Conservation (phyloP, 2,329 filamentous ascomycete genomes). For the Penicillium frequentans region DNA sequence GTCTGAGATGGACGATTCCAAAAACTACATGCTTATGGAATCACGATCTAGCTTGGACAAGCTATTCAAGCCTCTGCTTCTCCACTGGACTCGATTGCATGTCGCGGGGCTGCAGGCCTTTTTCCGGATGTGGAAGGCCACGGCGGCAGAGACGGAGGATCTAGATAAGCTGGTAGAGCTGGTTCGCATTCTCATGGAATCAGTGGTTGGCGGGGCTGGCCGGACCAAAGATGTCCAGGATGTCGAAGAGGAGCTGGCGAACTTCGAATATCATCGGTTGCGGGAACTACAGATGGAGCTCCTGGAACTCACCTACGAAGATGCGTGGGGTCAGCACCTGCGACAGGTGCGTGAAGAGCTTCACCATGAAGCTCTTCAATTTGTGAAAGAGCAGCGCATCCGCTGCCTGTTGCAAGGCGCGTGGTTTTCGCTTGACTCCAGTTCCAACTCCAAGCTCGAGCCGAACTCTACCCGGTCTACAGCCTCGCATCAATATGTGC, state of each 20-base stretch:
- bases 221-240: constrained; percentile 82
- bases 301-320: constrained; percentile 86
- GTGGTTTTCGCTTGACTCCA: constrained; percentile 71
- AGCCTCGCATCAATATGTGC: constrained; percentile 76
- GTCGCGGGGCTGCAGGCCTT: constrained; percentile 83
- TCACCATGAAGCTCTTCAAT: constrained; percentile 86
- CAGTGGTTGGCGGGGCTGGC: constrained; percentile 78
- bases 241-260: constrained; percentile 82
- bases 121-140: constrained; percentile 88
- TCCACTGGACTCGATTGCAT: constrained; percentile 93
- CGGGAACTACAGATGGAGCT: constrained; percentile 92
- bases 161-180: constrained; percentile 93
- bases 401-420: constrained; percentile 83
- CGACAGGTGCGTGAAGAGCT: constrained; percentile 88
- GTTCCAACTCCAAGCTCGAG: constrained; percentile 53
- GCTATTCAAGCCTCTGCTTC: constrained; percentile 78
- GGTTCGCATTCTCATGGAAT: constrained; percentile 84
- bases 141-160: constrained; percentile 79
- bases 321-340: constrained; percentile 89
- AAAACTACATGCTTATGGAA: constrained; percentile 73
- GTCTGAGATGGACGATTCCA: constrained; percentile 73
- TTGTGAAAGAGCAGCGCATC: constrained; percentile 95
- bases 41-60: constrained; percentile 77
- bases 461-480: constrained; percentile 44
- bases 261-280: constrained; percentile 76